A percentile compares a stretch with the other conserved stretches of the same genome.
Conservation (phyloP, 2,329 filamentous ascomycete genomes). For the Aspergillus sojae region DNA sequence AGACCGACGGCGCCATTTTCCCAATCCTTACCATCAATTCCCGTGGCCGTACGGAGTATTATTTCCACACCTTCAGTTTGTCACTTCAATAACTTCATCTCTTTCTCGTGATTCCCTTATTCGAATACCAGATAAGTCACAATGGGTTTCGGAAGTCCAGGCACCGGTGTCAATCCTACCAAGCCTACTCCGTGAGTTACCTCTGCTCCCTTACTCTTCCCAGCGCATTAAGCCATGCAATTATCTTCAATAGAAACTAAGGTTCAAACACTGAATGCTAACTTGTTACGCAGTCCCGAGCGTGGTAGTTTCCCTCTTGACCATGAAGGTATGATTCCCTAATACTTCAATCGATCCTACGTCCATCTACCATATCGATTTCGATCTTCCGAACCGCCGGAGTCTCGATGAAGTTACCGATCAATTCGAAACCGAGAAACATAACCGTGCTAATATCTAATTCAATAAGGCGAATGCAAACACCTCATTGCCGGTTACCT, state of each 20-base stretch:
- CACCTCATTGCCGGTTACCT: slow-evolving; percentile 83
- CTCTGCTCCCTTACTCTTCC: not conserved
- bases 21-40: not conserved
- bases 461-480: slow-evolving; percentile 79
- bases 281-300: slow-evolving; percentile 65
- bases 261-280: not conserved
- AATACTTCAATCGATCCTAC: not conserved
- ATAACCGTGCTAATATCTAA: slow-evolving; percentile 1
- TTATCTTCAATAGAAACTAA: not conserved
- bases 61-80: slow-evolving; percentile 2
- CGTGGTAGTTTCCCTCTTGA: slow-evolving; percentile 95
- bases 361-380: not conserved
- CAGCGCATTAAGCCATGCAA: not conserved
- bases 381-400: not conserved
- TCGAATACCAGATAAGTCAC: not conserved
- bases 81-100: not conserved
- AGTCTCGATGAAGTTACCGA: not conserved
- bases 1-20: slow-evolving; percentile 1
- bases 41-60: slow-evolving; percentile 5
- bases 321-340: slow-evolving; percentile 67
- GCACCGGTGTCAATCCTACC: slow-evolving; percentile 62
- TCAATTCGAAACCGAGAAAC: not conserved
- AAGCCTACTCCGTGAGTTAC: slow-evolving; percentile 70
- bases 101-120: not conserved
- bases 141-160: slow-evolving; percentile 70